Base-by-base conservation (phyloP, 371 early-diverging fungal species). In the Smittium mucronatum region DNA sequence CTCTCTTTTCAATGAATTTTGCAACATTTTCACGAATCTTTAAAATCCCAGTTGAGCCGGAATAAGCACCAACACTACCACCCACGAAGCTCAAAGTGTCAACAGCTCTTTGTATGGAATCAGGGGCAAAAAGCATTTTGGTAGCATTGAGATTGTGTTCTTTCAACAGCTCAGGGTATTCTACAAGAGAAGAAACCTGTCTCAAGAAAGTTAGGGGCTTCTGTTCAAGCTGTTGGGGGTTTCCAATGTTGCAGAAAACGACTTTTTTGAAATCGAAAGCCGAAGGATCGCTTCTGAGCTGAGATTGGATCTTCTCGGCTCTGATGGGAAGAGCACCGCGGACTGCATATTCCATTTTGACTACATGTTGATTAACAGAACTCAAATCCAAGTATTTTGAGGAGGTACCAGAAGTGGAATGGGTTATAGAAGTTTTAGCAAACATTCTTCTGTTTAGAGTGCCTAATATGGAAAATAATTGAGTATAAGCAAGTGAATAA, bases 151-250 rank as follows among this genome's bases (percentile, higher is more conserved):
- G 81, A 80, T 82, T 86, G 72, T 72, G 81, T 30, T 73, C 82
- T 58, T 80, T 73, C 57, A 95, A 79, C 34, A 96, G 82, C 57
- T 90, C 93, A 0, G 94, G 86, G 73, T 91, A 91, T 73, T 95
- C 94, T 64, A 88, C 83, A 70, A 96, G 79, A 17, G 94, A 85
- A 33, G 89, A 84, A 30, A 95, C 93, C 84, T 97, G 97, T 70
- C 98, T 89, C 82, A 93, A 89, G 75, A 95, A 98, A 29, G 98
- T 93, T 77, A 98, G 91, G 29, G 98, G 98, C 72, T 88, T 87
- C 80, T 98, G 98, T 57, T 83, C 77, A 15, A 98, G 85, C 78
- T 93, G 93, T 80, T 98, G 97, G 57, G 98, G 98, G 81, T 98
- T 98, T 71, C 98, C 98, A 73, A 98, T 97, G 78, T 98, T 98